phyloP scores from a whole-genome alignment of 306 rosid genomes.

The Carpinus viminea region DNA sequence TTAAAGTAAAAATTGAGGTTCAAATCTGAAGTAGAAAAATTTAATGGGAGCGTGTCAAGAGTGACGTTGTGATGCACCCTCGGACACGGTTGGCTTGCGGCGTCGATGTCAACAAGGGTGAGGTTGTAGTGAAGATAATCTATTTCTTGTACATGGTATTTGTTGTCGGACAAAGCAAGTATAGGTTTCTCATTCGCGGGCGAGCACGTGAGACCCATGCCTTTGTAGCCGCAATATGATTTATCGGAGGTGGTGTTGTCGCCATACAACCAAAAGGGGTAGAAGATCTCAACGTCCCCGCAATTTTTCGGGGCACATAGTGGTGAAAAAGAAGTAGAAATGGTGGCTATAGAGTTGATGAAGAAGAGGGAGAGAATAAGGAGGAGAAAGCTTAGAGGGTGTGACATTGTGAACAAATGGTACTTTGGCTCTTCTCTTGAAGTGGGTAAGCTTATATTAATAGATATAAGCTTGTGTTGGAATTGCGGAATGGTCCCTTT shows the following conservation, averaged over 20 bases:
- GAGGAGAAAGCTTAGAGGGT: no score
- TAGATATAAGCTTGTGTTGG: no score
- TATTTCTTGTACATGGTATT: no score
- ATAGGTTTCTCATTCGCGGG: no score
- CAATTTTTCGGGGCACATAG: rapidly evolving
- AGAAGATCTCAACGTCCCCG: rapidly evolving
- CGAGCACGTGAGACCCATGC: no score
- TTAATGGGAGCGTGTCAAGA: background rate
- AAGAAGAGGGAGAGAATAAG: background rate
- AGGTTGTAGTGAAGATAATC: rapidly evolving
- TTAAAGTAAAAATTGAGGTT: background rate
- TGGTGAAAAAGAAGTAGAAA: background rate
- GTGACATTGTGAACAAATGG: no score
- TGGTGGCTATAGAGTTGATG: background rate
- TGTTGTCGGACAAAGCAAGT: no score
- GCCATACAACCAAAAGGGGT: background rate
- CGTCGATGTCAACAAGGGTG: background rate
- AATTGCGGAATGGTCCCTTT: no score
- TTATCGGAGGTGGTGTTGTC: background rate
- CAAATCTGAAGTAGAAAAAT: background rate
- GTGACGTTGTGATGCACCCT: background rate
- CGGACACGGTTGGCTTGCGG: background rate
- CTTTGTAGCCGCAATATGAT: no score
- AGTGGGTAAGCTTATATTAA: no score
- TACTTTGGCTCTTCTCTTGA: no score